Evolutionary conservation across 352 stramenopile genomes (phyloP), one percentile per base, ranked within the genome.

Genomic region (Globisporangium nunn): DNA sequence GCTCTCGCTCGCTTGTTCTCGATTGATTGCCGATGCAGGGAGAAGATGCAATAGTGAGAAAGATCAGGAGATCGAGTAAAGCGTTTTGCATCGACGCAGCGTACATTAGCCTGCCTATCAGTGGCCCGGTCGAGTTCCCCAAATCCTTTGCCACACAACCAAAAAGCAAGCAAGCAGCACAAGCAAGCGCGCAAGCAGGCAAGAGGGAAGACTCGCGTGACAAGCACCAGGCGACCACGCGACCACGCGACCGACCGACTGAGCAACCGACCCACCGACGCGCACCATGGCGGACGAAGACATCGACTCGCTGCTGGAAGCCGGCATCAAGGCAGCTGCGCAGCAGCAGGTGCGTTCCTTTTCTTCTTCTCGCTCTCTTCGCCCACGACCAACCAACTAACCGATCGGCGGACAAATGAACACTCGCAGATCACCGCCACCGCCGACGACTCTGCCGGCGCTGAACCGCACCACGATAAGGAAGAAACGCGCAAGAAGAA

Each of bases 271-370:
- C 29, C 43, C n/a, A 40, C 17, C 29, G 12, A 17, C 30, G 39
- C 35, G 18, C 23, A 23, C 33, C 31, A 86, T 83, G 72, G 82
- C 81, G 51, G 81, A 90, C 61, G 72, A 87, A 52, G 84, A 87
- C 56, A 93, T 93, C 59, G 81, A 93, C 54, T 86, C 76, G 62
- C 69, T 93, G 61, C 71, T 93, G 54, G 78, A 91, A 56, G 71
- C 80, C 63, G 81, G 81, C 62, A 83, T 93, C 58, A 71, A 77
- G 48, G 70, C 80, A 29, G 75, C 69, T 49, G 44, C 44, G 23
- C n/a, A 49, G 11, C 62, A 61, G 15, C 70, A 78, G 67, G 80
- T 89, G 64, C 28, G 62, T 48, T 23, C 23, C 23, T 23, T n/a
- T 39, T 23, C 23, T 30, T 23, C 18, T 35, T 28, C 30, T 14